Evolutionary conservation across 176 grass and related monocot species (phyloP).

Genomic region (Lolium perenne): DNA sequence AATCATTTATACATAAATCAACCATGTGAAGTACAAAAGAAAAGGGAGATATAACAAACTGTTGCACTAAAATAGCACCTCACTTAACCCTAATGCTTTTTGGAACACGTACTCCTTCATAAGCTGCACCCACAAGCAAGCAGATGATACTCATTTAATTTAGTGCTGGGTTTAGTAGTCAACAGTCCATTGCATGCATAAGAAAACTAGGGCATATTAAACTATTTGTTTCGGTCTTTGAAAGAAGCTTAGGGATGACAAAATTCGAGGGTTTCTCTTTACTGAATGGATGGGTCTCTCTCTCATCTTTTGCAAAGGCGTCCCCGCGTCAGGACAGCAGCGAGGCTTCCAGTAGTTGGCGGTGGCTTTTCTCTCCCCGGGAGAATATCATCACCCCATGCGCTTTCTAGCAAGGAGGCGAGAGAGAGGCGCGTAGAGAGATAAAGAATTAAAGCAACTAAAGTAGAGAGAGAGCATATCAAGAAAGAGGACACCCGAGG

Average conservation of each 20-base stretch:
- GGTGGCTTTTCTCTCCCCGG: constrained; percentile 55
- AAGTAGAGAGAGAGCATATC: constrained; percentile 51
- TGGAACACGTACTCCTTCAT: neutral
- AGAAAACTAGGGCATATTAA: neutral
- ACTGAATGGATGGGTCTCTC: constrained; percentile 23
- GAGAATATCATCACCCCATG: constrained; percentile 67
- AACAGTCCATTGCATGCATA: neutral
- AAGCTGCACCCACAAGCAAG: neutral
- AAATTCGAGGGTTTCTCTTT: constrained; percentile 22
- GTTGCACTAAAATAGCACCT: neutral
- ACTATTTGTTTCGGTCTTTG: neutral
- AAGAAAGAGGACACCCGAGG: constrained; percentile 58
- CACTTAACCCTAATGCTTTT: neutral
- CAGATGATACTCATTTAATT: constrained; percentile 8
- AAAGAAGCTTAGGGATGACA: constrained; percentile 14
- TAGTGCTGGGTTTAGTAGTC: neutral
- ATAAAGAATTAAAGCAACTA: constrained; percentile 56
- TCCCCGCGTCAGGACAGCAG: constrained; percentile 30
- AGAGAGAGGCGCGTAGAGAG: constrained; percentile 22
- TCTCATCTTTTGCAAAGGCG: constrained; percentile 56
- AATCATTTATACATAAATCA: neutral
- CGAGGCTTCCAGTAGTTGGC: constrained; percentile 66
- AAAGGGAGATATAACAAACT: neutral
- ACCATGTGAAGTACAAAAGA: neutral
- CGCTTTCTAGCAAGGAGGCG: neutral